Conservation (phyloP, 208 protist genomes). For the Wallacemonas sp. region DNA sequence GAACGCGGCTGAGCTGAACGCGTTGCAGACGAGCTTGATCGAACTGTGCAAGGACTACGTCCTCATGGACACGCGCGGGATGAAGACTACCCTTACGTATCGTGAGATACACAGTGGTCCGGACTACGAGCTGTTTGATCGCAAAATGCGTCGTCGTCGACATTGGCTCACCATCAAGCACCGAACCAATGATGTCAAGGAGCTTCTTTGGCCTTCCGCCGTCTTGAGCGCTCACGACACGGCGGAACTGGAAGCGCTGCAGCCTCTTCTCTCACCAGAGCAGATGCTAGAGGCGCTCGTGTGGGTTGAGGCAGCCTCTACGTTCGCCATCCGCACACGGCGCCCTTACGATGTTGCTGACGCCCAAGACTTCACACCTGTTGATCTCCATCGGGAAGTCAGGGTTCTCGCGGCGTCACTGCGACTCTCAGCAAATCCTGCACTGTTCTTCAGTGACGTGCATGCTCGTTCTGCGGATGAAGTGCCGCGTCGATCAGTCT, state of each 20-base stretch:
- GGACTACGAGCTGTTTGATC: conserved; percentile 86
- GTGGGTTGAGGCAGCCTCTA: conserved; percentile 83
- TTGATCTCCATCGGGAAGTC: conserved; percentile 68
- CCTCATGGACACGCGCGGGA: conserved; percentile 83
- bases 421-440: background rate
- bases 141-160: conserved; percentile 62
- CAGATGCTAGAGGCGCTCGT: conserved; percentile 76
- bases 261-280: conserved; percentile 24
- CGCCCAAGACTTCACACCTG: conserved; percentile 48
- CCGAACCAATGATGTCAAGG: conserved; percentile 66
- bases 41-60: conserved; percentile 77
- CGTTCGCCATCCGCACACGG: conserved; percentile 70
- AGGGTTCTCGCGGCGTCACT: conserved; percentile 41
- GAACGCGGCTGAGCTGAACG: conserved; percentile 22
- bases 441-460: background rate
- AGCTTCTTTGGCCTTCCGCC: conserved; percentile 71
- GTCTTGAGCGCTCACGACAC: conserved; percentile 15
- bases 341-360: conserved; percentile 56
- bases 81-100: conserved; percentile 70
- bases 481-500: background rate
- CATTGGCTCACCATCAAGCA: conserved; percentile 82
- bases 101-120: conserved; percentile 81
- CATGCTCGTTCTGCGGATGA: background rate
- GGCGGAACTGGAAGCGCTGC: background rate
- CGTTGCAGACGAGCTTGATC: conserved; percentile 49